Percentiles rank a stretch among this genome's conserved stretches.
Evolutionary conservation across 768 basidiomycete species (phyloP).

Genomic region (Dentipellis sp.): DNA sequence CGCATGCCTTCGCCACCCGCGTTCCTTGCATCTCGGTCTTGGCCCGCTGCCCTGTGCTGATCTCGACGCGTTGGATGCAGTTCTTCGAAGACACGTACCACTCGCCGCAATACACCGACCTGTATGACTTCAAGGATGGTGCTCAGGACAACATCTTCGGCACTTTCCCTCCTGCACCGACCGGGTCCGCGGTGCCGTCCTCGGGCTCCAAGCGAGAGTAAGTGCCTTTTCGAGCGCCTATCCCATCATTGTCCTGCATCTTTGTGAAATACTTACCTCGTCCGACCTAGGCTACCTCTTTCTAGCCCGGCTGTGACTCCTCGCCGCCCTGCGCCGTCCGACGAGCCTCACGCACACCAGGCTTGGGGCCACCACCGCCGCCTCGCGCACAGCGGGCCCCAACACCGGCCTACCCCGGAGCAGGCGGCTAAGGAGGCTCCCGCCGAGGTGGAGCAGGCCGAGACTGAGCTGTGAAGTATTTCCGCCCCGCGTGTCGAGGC

Average conservation of each 20-base stretch:
- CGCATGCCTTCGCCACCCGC: not conserved
- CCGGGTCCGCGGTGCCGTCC: not conserved
- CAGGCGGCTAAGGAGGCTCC: no score
- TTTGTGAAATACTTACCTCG: not conserved
- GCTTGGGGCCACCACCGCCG: not conserved
- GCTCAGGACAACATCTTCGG: slow-evolving; percentile 35
- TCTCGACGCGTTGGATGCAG: slow-evolving; percentile 8
- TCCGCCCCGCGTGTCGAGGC: no score
- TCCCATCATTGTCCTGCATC: not conserved
- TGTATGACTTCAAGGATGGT: slow-evolving; percentile 34
- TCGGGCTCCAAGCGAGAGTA: not conserved
- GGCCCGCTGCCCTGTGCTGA: not conserved
- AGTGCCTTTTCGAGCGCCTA: not conserved
- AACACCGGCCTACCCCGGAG: no score
- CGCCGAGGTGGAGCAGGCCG: no score
- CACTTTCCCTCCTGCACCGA: not conserved
- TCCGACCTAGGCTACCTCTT: not conserved
- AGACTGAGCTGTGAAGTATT: no score
- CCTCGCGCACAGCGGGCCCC: not conserved
- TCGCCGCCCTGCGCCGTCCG: not conserved
- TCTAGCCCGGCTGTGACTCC: not conserved
- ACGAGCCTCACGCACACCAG: not conserved
- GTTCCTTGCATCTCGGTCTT: not conserved
- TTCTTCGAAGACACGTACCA: slow-evolving; percentile 22
- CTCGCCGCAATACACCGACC: slow-evolving; percentile 27